phyloP scores from a whole-genome alignment of 2,329 filamentous ascomycete species.

The Epichloe glyceriae region DNA sequence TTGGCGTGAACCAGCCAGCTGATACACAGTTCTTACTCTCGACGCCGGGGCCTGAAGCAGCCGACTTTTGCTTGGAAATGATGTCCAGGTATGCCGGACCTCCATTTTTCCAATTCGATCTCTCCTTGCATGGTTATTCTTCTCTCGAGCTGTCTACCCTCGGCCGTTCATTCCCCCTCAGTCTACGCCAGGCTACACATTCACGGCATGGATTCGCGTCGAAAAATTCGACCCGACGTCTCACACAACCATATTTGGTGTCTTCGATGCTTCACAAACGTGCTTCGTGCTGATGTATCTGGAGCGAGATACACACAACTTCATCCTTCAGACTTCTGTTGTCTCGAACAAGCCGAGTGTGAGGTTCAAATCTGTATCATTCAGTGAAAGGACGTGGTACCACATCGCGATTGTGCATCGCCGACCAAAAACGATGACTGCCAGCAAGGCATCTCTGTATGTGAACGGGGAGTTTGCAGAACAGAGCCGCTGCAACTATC shows the following conservation, averaged over 20 bases:
- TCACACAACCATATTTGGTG: slow-evolving; percentile 92
- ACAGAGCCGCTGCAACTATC: slow-evolving; percentile 81
- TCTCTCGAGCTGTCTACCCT: slow-evolving; percentile 85
- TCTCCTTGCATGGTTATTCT: slow-evolving; percentile 75
- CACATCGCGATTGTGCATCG: slow-evolving; percentile 84
- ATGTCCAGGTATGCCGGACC: slow-evolving; percentile 64
- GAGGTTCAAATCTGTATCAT: slow-evolving; percentile 73
- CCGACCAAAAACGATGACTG: slow-evolving; percentile 58
- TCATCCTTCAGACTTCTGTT: slow-evolving; percentile 93
- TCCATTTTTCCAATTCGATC: slow-evolving; percentile 84
- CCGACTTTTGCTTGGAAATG: slow-evolving; percentile 61
- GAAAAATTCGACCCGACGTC: slow-evolving; percentile 73
- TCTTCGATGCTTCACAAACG: slow-evolving; percentile 81
- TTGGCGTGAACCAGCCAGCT: slow-evolving; percentile 68
- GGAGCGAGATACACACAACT: slow-evolving; percentile 83
- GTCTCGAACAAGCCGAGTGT: slow-evolving; percentile 77
- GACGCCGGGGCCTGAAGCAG: slow-evolving; percentile 36
- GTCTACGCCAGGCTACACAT: slow-evolving; percentile 72
- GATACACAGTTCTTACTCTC: slow-evolving; percentile 66
- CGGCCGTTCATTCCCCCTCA: slow-evolving; percentile 74
- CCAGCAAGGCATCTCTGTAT: slow-evolving; percentile 76
- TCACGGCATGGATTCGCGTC: slow-evolving; percentile 78
- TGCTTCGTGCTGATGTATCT: slow-evolving; percentile 92
- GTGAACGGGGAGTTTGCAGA: slow-evolving; percentile 91
- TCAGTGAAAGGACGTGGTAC: slow-evolving; percentile 74